Base-by-base conservation (phyloP, 1,284 basidiomycete genomes). In the Neotropicomus parvogracilis region DNA sequence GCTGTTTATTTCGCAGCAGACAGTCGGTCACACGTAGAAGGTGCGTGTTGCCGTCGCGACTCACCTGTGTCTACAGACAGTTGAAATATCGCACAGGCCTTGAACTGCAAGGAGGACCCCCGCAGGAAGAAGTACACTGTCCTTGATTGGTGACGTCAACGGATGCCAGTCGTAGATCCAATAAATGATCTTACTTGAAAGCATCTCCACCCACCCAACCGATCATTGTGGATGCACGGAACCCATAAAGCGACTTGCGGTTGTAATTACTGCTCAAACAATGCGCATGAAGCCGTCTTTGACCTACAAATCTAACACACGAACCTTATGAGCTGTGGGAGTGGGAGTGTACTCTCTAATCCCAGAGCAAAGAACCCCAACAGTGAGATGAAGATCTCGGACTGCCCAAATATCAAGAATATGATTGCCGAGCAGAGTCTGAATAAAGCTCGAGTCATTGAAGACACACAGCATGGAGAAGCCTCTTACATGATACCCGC, bases 201-300 rank as follows among this genome's bases (percentile, higher is more conserved):
- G 80, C 66, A 67, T 91, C 89, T 54, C 88, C 88, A 47, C 84
- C 87, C 38, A 81, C 70, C 90, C 89, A 91, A 19, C 89, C 90
- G 29, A 89, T 62, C 37, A 93, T 67, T 0, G 91, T 93, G 3
- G 86, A 88, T 63, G 81, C 74, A 32, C 89, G 78, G 69, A 94
- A 93, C 11, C 91, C 91, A 63, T 90, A 90, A 33, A 92, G 67
- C 1, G 88, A 89, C 40, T 80, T 80, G 57, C 83, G 84, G 46
- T 80, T 81, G 65, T 82, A 83, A 59, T 86, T 90, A 59, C 85
- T 92, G 56, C 17, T 46, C 41, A 27, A 49, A 44, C 35, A 43
- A 38, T 24, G 37, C 26, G 54, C 53, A 57, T 56, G 41, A 53
- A 41, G 50, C 53, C 53, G 16, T 40, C 41, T 28, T 58, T 44